Evolutionary conservation across 352 stramenopile species (phyloP).

Genomic region (Stramenopiles sp.): DNA sequence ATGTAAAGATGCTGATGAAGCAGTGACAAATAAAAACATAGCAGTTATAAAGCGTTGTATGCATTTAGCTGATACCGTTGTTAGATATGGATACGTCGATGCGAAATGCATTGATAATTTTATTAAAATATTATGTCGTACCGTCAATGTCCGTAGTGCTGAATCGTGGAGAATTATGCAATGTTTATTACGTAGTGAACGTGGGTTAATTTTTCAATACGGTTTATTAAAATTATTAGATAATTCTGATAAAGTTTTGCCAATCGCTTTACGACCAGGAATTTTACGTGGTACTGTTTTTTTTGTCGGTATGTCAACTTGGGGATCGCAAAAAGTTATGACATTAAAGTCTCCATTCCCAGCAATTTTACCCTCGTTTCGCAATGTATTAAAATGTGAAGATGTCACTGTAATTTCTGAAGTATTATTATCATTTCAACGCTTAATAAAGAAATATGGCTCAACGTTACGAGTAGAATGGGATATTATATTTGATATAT

Average conservation of each 20-base stretch:
- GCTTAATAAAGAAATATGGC: constrained; percentile 60
- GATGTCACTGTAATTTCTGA: constrained; percentile 56
- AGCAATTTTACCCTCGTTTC: constrained; percentile 39
- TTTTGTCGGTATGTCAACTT: constrained; percentile 61
- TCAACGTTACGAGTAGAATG: constrained; percentile 43
- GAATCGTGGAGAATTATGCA: neutral
- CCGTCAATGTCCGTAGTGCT: neutral
- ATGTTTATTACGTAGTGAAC: neutral
- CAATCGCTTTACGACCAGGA: constrained; percentile 20
- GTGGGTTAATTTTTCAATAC: neutral
- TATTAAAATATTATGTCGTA: neutral
- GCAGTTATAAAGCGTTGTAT: neutral
- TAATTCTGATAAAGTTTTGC: constrained; percentile 30
- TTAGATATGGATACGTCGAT: neutral
- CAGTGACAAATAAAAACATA: neutral
- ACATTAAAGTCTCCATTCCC: constrained; percentile 48
- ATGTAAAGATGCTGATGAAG: neutral
- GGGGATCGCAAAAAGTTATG: constrained; percentile 46
- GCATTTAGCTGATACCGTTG: neutral
- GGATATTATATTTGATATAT: constrained; percentile 54
- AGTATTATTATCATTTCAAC: constrained; percentile 53
- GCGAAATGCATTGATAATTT: neutral
- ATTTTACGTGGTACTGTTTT: constrained; percentile 53
- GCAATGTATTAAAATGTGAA: constrained; percentile 35
- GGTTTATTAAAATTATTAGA: constrained; percentile 46